phyloP scores from a whole-genome alignment of 2,329 filamentous ascomycete genomes.

The Ilyonectria mors-panacis region DNA sequence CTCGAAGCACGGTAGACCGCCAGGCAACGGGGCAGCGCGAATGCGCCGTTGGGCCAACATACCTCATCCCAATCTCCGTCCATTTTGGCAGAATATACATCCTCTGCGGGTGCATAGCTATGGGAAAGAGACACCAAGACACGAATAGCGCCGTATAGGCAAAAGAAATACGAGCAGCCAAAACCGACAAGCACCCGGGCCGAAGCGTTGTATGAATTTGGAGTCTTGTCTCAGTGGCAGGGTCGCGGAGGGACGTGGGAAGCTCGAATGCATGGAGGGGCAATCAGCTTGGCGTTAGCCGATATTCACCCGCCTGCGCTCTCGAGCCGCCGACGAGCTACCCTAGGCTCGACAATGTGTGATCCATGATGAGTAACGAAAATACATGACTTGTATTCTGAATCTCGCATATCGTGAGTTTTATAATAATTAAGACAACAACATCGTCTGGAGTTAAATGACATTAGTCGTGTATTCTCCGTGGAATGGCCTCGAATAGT shows the following conservation, averaged over 20 bases:
- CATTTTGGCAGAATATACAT: slow-evolving; percentile 65
- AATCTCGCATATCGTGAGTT: not conserved
- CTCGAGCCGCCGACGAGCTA: not conserved
- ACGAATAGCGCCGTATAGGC: slow-evolving; percentile 33
- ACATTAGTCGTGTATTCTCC: too few species aligned
- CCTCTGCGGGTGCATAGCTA: slow-evolving; percentile 54
- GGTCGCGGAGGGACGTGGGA: slow-evolving; percentile 33
- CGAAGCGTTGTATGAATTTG: slow-evolving; percentile 4
- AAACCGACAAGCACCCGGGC: slow-evolving; percentile 7
- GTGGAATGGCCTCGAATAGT: too few species aligned
- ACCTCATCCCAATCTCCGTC: slow-evolving; percentile 80
- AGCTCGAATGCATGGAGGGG: slow-evolving; percentile 47
- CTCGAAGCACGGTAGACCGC: slow-evolving; percentile 8
- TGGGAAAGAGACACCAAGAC: slow-evolving; percentile 26
- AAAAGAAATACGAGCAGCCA: slow-evolving; percentile 10
- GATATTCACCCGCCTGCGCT: slow-evolving; percentile 41
- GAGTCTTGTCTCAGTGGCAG: slow-evolving; percentile 30
- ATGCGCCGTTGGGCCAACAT: slow-evolving; percentile 50
- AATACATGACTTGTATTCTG: not conserved
- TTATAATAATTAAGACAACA: too few species aligned
- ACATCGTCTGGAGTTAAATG: too few species aligned
- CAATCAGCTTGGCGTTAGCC: slow-evolving; percentile 41
- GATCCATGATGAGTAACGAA: not conserved
- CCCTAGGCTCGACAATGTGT: not conserved
- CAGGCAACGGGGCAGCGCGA: slow-evolving; percentile 16